Evolutionary conservation across 306 rosid species (phyloP).

Genomic region (Fragaria vesca): DNA sequence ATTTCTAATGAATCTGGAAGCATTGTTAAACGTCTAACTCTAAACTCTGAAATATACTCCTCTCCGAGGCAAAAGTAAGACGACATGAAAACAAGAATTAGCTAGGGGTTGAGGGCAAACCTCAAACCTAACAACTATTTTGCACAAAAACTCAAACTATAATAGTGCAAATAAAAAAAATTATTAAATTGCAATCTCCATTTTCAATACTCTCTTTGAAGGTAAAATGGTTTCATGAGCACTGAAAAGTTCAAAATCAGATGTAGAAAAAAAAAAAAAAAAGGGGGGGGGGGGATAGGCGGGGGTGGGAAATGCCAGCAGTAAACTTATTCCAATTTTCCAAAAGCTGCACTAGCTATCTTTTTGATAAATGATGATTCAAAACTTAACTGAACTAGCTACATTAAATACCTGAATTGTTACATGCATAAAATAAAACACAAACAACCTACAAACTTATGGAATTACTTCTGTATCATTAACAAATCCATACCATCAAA

Average conservation of each 20-base stretch:
- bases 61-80: neutral
- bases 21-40: neutral
- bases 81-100: neutral
- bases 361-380: neutral
- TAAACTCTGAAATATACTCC: neutral
- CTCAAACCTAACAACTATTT: neutral
- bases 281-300: no score
- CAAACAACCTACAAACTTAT: neutral
- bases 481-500: conserved; percentile 46
- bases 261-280: neutral
- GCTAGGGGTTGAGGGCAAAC: neutral
- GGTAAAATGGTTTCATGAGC: neutral
- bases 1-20: conserved; percentile 8
- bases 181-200: neutral
- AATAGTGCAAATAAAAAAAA: neutral
- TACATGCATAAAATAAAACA: neutral
- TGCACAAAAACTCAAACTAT: neutral
- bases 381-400: neutral
- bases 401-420: neutral
- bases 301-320: no score
- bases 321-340: neutral
- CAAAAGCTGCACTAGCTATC: neutral
- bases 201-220: neutral
- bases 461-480: neutral
- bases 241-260: neutral